phyloP scores from a whole-genome alignment of 306 rosid genomes.

The Abrus pulchellus region DNA sequence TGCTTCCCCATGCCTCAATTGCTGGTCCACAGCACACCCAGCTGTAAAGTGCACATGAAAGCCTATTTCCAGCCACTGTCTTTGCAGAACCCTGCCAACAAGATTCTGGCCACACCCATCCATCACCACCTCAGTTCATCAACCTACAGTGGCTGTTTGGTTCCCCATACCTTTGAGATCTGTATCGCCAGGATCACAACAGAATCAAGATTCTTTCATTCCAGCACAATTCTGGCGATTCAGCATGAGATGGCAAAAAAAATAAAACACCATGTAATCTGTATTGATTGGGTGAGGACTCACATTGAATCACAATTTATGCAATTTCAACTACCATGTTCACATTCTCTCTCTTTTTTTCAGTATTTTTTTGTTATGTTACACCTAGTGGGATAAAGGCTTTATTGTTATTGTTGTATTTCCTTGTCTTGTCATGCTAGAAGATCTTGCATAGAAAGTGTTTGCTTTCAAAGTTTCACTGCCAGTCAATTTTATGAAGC shows the following conservation, averaged over 20 bases:
- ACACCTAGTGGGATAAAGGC: too few species aligned
- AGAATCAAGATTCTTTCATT: conserved; percentile 19
- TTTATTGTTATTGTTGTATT: too few species aligned
- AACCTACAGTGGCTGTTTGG: neutral
- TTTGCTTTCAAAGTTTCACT: neutral
- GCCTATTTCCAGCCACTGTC: neutral
- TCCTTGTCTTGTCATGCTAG: neutral
- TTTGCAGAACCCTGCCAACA: neutral
- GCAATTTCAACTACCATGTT: neutral
- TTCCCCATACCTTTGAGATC: neutral
- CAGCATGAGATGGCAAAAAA: neutral
- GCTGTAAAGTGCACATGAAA: neutral
- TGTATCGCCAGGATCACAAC: neutral
- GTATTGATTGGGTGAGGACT: neutral
- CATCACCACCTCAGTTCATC: conserved; percentile 3
- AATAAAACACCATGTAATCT: neutral
- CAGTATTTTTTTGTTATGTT: neutral
- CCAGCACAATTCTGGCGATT: neutral
- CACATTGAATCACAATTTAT: neutral
- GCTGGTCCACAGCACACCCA: neutral
- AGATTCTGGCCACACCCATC: neutral
- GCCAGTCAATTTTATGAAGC: neutral
- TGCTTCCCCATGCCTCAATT: neutral
- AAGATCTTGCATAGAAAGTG: neutral
- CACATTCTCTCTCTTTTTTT: neutral